These are phyloP conservation scores for Talaromyces atroroseus DNA, from an alignment of 2,329 filamentous ascomycete species.

Conservation along the genomic window DNA sequence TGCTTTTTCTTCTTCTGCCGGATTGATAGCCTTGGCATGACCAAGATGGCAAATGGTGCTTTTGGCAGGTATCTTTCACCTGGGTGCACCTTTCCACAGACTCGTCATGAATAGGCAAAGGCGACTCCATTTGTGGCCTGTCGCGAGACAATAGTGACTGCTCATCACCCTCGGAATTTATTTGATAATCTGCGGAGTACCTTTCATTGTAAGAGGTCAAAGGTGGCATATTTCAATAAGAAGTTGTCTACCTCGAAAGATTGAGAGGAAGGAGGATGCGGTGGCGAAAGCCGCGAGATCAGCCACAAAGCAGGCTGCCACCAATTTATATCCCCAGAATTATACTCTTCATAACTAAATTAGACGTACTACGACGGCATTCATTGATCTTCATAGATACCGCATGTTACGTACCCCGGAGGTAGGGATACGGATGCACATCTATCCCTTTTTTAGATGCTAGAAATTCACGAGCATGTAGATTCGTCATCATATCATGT, in stretches of 20 bases:
- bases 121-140: neutral
- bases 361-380: neutral
- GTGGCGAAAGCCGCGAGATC: neutral
- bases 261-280: neutral
- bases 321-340: neutral
- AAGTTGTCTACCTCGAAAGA: neutral
- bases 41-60: neutral
- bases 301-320: neutral
- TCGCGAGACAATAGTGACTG: neutral
- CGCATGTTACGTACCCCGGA: neutral
- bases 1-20: neutral
- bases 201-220: neutral
- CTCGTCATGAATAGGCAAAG: too few species aligned
- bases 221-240: neutral
- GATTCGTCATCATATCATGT: neutral
- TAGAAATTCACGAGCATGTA: neutral
- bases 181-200: neutral
- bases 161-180: neutral
- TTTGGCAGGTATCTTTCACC: neutral
- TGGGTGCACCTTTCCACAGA: neutral
- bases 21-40: neutral
- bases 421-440: neutral
- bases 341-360: too few species aligned
- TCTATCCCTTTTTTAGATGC: neutral
- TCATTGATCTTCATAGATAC: slow-evolving; percentile 5